Evolutionary conservation across 306 rosid species (phyloP).

Genomic region (Canavalia gladiata): DNA sequence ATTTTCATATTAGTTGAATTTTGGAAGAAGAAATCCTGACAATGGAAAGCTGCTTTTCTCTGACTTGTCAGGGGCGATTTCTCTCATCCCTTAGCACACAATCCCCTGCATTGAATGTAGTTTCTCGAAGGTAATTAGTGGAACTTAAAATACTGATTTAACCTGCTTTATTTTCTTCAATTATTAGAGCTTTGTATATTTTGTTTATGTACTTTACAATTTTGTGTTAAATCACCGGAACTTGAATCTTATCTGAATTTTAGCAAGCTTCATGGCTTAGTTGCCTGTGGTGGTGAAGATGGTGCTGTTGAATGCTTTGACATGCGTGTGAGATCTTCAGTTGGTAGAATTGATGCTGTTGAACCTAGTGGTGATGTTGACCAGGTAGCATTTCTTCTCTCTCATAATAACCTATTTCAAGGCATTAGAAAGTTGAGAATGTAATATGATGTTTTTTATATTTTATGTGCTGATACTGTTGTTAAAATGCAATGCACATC

Average conservation of each 20-base stretch:
- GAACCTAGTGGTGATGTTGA: constrained; percentile 78
- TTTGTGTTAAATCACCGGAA: constrained; percentile 40
- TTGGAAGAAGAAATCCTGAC: constrained; percentile 4
- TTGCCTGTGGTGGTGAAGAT: constrained; percentile 98
- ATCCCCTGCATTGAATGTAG: constrained; percentile 90
- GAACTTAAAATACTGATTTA: constrained; percentile 38
- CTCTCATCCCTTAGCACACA: constrained; percentile 83
- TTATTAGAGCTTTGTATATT: constrained; percentile 37
- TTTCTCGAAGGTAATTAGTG: constrained; percentile 76
- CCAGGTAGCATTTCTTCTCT: constrained; percentile 66
- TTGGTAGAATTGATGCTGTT: constrained; percentile 88
- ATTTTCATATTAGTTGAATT: constrained; percentile 37
- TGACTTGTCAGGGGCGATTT: constrained; percentile 78
- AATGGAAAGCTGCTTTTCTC: constrained; percentile 32
- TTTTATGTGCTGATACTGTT: constrained; percentile 28
- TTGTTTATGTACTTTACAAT: constrained; percentile 20
- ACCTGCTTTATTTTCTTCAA: constrained; percentile 43
- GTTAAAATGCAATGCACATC: constrained; percentile 5
- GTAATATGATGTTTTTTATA: constrained; percentile 6
- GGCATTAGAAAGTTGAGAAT: constrained; percentile 15
- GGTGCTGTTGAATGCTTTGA: constrained; percentile 97
- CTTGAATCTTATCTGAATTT: constrained; percentile 48
- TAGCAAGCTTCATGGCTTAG: constrained; percentile 90
- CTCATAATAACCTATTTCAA: constrained; percentile 6
- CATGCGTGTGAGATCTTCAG: constrained; percentile 78